phyloP scores from a whole-genome alignment of 768 basidiomycete species.

The Pleurotus citrinopileatus region DNA sequence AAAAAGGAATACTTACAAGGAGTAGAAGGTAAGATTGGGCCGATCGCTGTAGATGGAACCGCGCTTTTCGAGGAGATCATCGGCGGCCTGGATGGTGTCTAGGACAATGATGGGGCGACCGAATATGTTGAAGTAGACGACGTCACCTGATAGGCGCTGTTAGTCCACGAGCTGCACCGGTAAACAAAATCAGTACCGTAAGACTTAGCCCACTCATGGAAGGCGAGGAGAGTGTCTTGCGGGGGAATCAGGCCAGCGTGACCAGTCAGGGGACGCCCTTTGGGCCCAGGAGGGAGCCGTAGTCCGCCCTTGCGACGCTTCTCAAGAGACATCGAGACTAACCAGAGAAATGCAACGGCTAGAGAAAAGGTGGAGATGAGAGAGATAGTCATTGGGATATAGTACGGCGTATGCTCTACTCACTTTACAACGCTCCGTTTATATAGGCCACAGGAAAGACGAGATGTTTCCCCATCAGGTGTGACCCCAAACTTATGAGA shows the following conservation, averaged over 20 bases:
- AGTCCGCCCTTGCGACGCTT: background rate
- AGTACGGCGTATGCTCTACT: too few relatives aligned
- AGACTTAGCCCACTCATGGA: background rate
- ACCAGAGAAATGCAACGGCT: too few relatives aligned
- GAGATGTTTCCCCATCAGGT: too few relatives aligned
- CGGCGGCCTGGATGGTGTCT: conserved; percentile 23
- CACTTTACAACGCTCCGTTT: too few relatives aligned
- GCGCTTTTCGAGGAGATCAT: conserved; percentile 29
- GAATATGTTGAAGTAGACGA: conserved; percentile 10
- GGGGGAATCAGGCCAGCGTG: background rate
- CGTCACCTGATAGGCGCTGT: conserved; percentile 2
- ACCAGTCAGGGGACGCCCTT: conserved; percentile 1
- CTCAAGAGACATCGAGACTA: too few relatives aligned
- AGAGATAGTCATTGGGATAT: too few relatives aligned
- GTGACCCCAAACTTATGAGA: too few relatives aligned
- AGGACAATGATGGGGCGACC: conserved; percentile 25
- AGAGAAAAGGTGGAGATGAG: too few relatives aligned
- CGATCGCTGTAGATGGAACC: conserved; percentile 27
- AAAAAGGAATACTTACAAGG: conserved; percentile 14
- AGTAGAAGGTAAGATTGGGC: conserved; percentile 15
- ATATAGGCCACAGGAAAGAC: too few relatives aligned
- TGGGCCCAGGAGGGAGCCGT: background rate
- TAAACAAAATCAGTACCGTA: background rate
- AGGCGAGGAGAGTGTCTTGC: background rate
- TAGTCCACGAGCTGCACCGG: background rate